Conservation (phyloP, 2,329 filamentous ascomycete genomes). For the Scleromitrula shiraiana region DNA sequence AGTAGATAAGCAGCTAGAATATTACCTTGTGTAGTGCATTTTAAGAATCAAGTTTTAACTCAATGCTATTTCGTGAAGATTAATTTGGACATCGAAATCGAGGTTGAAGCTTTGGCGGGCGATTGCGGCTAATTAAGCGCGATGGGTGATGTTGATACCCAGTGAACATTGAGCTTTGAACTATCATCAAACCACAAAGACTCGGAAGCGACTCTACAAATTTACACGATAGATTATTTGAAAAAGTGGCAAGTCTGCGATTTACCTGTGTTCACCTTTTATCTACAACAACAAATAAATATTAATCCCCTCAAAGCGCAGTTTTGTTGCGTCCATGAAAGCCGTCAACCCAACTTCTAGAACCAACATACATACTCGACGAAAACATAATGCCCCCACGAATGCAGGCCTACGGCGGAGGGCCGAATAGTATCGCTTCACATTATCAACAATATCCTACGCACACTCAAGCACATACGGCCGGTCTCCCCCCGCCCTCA, state of each 20-base stretch:
- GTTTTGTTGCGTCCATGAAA: constrained; percentile 29
- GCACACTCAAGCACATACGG: constrained; percentile 38
- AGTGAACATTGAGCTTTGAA: neutral
- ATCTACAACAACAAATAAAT: neutral
- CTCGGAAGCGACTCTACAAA: constrained; percentile 1
- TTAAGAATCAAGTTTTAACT: constrained; percentile 12
- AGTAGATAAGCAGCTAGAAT: neutral
- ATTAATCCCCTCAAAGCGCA: constrained; percentile 9
- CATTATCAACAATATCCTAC: constrained; percentile 39
- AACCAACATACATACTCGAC: constrained; percentile 27
- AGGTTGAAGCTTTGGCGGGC: neutral
- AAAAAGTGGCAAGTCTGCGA: neutral
- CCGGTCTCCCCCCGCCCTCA: constrained; percentile 44
- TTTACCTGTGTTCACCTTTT: neutral
- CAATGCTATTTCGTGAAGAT: constrained; percentile 1
- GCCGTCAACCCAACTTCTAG: constrained; percentile 23
- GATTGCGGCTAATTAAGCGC: constrained; percentile 4
- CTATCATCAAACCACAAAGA: constrained; percentile 1
- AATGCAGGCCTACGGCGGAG: constrained; percentile 29
- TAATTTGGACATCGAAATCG: neutral
- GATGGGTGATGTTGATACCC: neutral
- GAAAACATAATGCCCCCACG: constrained; percentile 29
- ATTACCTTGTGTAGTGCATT: constrained; percentile 29
- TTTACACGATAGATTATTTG: neutral
- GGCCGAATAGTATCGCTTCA: constrained; percentile 27